Base-by-base conservation (phyloP, 2,329 filamentous ascomycete genomes). In the Talaromyces marneffei region DNA sequence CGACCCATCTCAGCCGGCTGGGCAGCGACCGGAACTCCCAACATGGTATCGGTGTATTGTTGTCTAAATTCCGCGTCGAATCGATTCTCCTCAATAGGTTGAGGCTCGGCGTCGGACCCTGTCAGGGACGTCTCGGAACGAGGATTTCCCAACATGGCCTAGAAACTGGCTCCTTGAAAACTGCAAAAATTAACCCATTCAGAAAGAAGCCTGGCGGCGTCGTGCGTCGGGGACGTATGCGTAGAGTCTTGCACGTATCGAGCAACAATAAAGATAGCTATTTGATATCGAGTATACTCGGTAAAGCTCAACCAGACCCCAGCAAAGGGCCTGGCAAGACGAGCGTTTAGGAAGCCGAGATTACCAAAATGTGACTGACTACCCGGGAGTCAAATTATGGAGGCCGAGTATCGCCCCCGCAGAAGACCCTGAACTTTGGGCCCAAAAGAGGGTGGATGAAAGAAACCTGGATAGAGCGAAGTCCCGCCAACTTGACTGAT, bases 401-500 rank as follows among this genome's bases (percentile, higher is more conserved):
- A 77, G 94, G 93, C 81, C 96, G 93, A 83, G 92, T 94, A 83
- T 94, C 91, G 82, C 92, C 90, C 89, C 93, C 92, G 83, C 87
- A 87, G 79, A 93, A 93, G 87, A 95, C 92, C 92, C 92, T 91
- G 83, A 87, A 87, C 77, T 87, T 87, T 79, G 92, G 93, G 83
- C 91, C 91, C 78, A 93, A 88, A 82, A 96, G 90, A 85, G 91
- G 92, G 83, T 88, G 88, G 76, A 88, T 83, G 80, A 88, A 88
- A 78, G 87, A 88, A 77, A 89, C 85, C 80, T 84, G 80, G 78
- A 83, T 78, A 79, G 83, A 82, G 79, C 83, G 85, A 86, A 87
- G 82, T 84, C 89, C 89, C 91, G 91, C 91, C 91, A 95, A 95
- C 86, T 95, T 95, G 91, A 86, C 89, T 86, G 85, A 85, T 78